Evolutionary conservation across 139 green algal genomes (phyloP).

Genomic region (Eudorina sp.): DNA sequence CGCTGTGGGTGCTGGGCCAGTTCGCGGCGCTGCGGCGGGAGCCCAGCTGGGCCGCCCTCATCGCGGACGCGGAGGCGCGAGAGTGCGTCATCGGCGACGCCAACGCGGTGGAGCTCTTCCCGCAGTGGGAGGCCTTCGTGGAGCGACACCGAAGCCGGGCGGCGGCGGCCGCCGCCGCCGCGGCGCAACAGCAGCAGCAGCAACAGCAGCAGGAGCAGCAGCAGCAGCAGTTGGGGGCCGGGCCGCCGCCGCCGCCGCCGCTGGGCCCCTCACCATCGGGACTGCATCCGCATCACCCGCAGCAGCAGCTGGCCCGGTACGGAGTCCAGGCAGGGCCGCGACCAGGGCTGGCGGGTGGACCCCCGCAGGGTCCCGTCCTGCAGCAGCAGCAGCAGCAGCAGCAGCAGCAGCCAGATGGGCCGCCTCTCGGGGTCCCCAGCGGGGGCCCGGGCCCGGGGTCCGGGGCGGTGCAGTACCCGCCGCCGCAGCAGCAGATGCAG

Average conservation of each 20-base stretch:
- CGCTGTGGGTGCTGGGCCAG: constrained; percentile 87
- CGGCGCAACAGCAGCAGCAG: not conserved
- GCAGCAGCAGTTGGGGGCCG: not conserved
- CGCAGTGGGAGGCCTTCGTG: not conserved
- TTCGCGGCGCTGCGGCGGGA: constrained; percentile 66
- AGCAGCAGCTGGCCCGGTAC: not conserved
- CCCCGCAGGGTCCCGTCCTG: not conserved
- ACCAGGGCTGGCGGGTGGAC: not conserved
- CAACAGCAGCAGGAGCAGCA: constrained; percentile 4
- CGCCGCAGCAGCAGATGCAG: constrained; percentile 37
- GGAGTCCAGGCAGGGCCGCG: not conserved
- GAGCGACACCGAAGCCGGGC: not conserved
- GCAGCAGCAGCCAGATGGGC: too few relatives aligned
- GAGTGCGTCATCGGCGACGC: constrained; percentile 74
- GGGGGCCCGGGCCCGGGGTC: too few relatives aligned
- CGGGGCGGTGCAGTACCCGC: too few relatives aligned
- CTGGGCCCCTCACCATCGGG: too few relatives aligned
- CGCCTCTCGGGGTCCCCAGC: too few relatives aligned
- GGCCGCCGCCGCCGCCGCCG: not conserved
- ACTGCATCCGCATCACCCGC: not conserved
- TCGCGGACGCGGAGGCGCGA: constrained; percentile 63
- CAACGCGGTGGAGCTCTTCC: constrained; percentile 61
- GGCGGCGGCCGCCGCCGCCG: not conserved
- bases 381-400: constrained; percentile 35
- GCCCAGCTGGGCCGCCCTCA: constrained; percentile 74